A percentile compares a stretch with the other conserved stretches of the same genome.
These are phyloP conservation scores for Vachellia collinsii DNA, from an alignment of 306 rosid species.

Conservation along the genomic window DNA sequence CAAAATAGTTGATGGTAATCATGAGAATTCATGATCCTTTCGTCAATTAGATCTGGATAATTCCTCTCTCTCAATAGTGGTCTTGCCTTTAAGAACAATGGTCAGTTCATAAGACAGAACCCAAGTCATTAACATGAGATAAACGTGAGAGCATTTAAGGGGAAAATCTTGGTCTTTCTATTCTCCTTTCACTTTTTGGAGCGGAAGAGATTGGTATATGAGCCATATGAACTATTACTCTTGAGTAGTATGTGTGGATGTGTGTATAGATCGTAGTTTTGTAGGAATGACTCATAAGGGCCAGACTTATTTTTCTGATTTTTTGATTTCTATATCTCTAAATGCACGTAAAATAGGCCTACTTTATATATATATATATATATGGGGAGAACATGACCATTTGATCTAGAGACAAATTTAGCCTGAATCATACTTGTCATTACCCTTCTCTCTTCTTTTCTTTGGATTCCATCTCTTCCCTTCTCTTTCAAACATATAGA, in stretches of 20 bases:
- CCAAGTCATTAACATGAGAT: background rate
- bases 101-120: background rate
- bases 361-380: too few species aligned
- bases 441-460: too few species aligned
- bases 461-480: too few species aligned
- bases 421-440: too few species aligned
- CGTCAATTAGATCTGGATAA: conserved; percentile 79
- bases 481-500: too few species aligned
- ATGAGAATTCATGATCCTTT: conserved; percentile 51
- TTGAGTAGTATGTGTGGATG: background rate
- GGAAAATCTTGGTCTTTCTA: background rate
- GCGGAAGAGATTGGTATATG: background rate
- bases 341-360: background rate
- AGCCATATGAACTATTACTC: background rate
- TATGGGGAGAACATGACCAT: too few species aligned
- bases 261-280: background rate
- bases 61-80: conserved; percentile 82
- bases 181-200: background rate
- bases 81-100: conserved; percentile 64
- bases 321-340: background rate
- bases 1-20: conserved; percentile 78
- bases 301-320: background rate
- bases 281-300: background rate
- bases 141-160: background rate
- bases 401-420: too few species aligned